Conservation (phyloP, 2,329 filamentous ascomycete genomes). For the Dothideomycetes sp. region DNA sequence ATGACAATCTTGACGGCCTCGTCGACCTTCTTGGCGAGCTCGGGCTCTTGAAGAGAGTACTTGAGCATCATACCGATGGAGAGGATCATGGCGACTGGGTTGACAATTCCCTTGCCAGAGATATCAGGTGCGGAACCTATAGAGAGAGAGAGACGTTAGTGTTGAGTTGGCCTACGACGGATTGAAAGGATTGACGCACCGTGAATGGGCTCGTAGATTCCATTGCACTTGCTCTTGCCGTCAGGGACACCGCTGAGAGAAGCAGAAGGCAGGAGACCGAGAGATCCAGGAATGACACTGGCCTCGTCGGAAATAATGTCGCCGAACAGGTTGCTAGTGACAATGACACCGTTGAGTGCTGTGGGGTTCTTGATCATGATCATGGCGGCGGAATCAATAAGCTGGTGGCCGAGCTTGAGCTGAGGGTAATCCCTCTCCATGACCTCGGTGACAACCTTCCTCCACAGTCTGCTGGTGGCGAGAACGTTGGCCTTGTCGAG, state of each 20-base stretch:
- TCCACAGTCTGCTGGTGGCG: constrained; percentile 80
- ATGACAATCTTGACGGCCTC: constrained; percentile 69
- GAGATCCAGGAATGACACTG: constrained; percentile 81
- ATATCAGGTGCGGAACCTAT: constrained; percentile 84
- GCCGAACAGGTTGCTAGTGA: constrained; percentile 90
- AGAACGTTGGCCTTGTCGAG: constrained; percentile 96
- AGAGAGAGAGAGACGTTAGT: neutral
- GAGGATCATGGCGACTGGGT: constrained; percentile 83
- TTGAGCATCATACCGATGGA: constrained; percentile 93
- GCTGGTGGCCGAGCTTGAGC: constrained; percentile 72
- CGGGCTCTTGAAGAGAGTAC: constrained; percentile 73
- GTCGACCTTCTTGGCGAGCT: constrained; percentile 70
- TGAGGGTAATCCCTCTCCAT: constrained; percentile 85
- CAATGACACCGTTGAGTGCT: constrained; percentile 76
- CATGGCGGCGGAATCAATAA: constrained; percentile 97
- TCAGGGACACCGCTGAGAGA: constrained; percentile 79
- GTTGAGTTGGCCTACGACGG: constrained; percentile 2
- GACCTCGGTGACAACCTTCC: constrained; percentile 73
- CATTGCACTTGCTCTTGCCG: constrained; percentile 73
- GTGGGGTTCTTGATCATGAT: constrained; percentile 91
- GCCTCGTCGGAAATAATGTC: constrained; percentile 96
- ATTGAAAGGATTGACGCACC: constrained; percentile 41
- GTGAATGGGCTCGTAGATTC: constrained; percentile 97
- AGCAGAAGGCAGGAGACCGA: constrained; percentile 80
- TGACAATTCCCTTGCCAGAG: constrained; percentile 80